phyloP scores from a whole-genome alignment of 2,329 filamentous ascomycete species.

The Periconia sp. region DNA sequence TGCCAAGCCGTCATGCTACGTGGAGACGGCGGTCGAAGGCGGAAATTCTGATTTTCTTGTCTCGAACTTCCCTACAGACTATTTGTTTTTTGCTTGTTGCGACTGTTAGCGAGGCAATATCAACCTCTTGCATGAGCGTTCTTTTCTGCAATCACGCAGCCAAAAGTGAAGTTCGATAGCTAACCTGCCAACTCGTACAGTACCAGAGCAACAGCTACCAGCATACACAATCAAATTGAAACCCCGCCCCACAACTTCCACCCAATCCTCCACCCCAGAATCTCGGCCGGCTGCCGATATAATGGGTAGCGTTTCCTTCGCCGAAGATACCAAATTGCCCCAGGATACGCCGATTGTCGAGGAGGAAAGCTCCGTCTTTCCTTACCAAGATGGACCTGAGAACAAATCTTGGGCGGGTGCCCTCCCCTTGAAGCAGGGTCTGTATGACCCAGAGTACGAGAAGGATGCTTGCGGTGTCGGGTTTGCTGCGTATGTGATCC shows the following conservation, averaged over 20 bases:
- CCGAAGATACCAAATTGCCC: conserved; percentile 57
- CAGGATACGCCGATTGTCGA: conserved; percentile 60
- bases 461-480: conserved; percentile 99
- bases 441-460: conserved; percentile 94
- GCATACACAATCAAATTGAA: no score
- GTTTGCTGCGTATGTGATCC: conserved; percentile 82
- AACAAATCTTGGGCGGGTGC: conserved; percentile 95
- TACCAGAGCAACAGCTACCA: conserved; percentile 32
- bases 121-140: no score
- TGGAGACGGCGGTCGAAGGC: no score
- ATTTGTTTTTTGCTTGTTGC: no score
- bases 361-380: conserved; percentile 71
- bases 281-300: conserved; percentile 60
- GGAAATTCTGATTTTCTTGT: no score
- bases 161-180: conserved; percentile 1
- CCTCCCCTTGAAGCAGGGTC: conserved; percentile 95
- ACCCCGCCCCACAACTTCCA: conserved; percentile 29
- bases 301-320: conserved; percentile 61
- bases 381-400: conserved; percentile 78
- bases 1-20: conserved; percentile 18
- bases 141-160: no score
- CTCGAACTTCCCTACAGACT: neutral
- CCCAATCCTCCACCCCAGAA: conserved; percentile 27
- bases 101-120: no score
- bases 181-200: conserved; percentile 13